These are phyloP conservation scores for Cryptococcus deneoformans DNA, from an alignment of 1,284 basidiomycete species.

Conservation along the genomic window DNA sequence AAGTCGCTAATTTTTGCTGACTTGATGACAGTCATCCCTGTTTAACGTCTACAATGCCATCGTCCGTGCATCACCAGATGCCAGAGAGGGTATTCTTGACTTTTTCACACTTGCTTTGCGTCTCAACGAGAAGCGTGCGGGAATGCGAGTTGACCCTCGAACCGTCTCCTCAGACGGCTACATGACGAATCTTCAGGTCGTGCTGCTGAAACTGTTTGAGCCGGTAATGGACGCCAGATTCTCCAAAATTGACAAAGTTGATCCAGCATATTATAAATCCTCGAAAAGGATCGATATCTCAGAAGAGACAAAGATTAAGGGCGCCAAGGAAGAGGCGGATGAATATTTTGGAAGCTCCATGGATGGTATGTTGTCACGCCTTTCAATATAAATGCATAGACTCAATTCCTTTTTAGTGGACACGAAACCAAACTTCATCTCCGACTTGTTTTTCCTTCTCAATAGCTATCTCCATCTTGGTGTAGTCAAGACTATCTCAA, in stretches of 20 bases:
- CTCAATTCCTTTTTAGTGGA: slow-evolving; percentile 9
- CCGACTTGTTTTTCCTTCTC: slow-evolving; percentile 87
- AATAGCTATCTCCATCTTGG: slow-evolving; percentile 84
- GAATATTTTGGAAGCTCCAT: slow-evolving; percentile 62
- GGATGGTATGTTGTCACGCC: slow-evolving; percentile 18
- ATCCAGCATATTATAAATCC: slow-evolving; percentile 73
- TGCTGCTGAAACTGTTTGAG: slow-evolving; percentile 85
- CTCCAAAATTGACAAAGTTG: slow-evolving; percentile 92
- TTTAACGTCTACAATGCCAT: slow-evolving; percentile 88
- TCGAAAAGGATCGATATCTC: slow-evolving; percentile 68
- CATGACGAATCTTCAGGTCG: slow-evolving; percentile 83
- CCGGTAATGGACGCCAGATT: slow-evolving; percentile 94
- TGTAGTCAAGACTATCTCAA: slow-evolving; percentile 72
- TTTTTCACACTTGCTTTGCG: slow-evolving; percentile 74
- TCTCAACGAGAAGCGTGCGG: slow-evolving; percentile 80
- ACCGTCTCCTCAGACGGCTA: slow-evolving; percentile 90
- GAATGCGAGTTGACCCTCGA: slow-evolving; percentile 82
- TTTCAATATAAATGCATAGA: background rate
- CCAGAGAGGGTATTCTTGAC: slow-evolving; percentile 79
- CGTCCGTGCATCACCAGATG: slow-evolving; percentile 73
- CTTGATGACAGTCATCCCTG: slow-evolving; percentile 48
- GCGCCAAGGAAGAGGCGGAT: slow-evolving; percentile 73
- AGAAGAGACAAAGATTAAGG: slow-evolving; percentile 90
- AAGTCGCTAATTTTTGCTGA: background rate
- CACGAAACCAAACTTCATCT: slow-evolving; percentile 74